A percentile compares a stretch with the other conserved stretches of the same genome.
Evolutionary conservation across 2,329 filamentous ascomycete genomes (phyloP).

Genomic region (Bipolaris bicolor): DNA sequence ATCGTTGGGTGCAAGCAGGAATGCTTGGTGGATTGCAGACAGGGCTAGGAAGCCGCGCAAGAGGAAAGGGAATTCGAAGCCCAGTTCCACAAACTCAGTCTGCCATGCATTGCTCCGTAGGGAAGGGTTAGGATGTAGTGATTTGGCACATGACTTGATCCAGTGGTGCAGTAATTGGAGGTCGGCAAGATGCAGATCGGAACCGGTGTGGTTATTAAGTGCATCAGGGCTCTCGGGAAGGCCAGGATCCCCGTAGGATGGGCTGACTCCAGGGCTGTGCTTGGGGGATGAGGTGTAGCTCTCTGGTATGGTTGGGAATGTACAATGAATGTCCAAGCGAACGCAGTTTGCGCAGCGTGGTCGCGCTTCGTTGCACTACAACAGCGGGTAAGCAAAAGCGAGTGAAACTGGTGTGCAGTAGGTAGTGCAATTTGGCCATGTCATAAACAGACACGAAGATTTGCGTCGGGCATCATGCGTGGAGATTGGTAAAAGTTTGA

Average conservation of each 20-base stretch:
- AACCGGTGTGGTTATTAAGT: slow-evolving; percentile 8
- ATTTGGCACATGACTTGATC: slow-evolving; percentile 30
- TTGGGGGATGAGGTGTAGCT: slow-evolving; percentile 28
- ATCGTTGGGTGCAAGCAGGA: slow-evolving; percentile 26
- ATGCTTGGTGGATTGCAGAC: slow-evolving; percentile 37
- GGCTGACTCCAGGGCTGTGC: slow-evolving; percentile 18
- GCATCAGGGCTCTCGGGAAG: slow-evolving; percentile 14
- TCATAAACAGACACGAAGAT: neutral
- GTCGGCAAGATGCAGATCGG: slow-evolving; percentile 36
- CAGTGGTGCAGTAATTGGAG: slow-evolving; percentile 40
- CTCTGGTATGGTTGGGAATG: slow-evolving; percentile 30
- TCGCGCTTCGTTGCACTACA: slow-evolving; percentile 41
- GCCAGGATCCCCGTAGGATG: slow-evolving; percentile 12
- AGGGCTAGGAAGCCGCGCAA: slow-evolving; percentile 40
- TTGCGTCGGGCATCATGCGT: neutral
- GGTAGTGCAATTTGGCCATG: neutral
- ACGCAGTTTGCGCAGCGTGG: slow-evolving; percentile 42
- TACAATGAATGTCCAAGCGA: slow-evolving; percentile 40
- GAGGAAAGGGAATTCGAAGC: slow-evolving; percentile 37
- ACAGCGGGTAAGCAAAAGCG: slow-evolving; percentile 4
- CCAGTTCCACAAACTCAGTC: slow-evolving; percentile 30
- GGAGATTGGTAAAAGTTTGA: slow-evolving; percentile 1
- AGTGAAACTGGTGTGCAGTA: neutral
- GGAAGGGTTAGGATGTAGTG: slow-evolving; percentile 25
- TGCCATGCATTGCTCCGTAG: slow-evolving; percentile 25